Conservation (phyloP, 2,329 filamentous ascomycete species). For the Diaporthe aspalathi region DNA sequence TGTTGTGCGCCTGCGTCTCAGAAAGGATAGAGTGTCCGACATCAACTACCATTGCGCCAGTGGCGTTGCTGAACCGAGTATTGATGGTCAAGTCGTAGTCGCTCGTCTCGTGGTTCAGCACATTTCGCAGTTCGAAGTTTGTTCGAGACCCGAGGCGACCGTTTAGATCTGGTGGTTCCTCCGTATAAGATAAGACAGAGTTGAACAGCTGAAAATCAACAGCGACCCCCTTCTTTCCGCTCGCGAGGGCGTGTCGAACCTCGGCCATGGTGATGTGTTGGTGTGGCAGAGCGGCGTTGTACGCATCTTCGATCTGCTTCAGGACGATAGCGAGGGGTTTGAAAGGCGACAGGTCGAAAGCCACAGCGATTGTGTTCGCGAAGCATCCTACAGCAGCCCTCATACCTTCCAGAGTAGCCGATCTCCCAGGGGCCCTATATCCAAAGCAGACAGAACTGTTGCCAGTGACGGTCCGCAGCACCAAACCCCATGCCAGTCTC, state of each 20-base stretch:
- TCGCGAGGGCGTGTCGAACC: constrained; percentile 57
- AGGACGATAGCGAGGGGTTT: constrained; percentile 50
- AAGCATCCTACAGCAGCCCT: constrained; percentile 60
- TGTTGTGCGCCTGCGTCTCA: constrained; percentile 56
- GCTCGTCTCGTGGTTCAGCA: constrained; percentile 56
- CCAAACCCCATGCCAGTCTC: constrained; percentile 69
- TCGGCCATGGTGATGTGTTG: constrained; percentile 59
- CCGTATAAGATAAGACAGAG: constrained; percentile 61
- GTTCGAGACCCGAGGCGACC: constrained; percentile 48
- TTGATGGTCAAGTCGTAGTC: constrained; percentile 61
- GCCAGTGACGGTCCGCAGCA: constrained; percentile 66
- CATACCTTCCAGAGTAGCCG: constrained; percentile 55
- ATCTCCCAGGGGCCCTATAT: constrained; percentile 58
- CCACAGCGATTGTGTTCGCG: constrained; percentile 53
- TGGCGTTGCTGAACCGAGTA: constrained; percentile 51
- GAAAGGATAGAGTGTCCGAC: constrained; percentile 58
- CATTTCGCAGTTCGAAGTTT: constrained; percentile 48
- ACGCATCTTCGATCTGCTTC: constrained; percentile 48
- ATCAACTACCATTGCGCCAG: constrained; percentile 56
- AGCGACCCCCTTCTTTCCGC: constrained; percentile 51
- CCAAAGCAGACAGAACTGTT: constrained; percentile 67
- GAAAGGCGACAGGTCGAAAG: constrained; percentile 48
- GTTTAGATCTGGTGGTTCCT: constrained; percentile 51
- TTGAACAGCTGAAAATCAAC: constrained; percentile 56
- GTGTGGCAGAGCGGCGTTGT: constrained; percentile 49